phyloP scores from a whole-genome alignment of 108 stramenopile species.

The Nitzschia putrida region DNA sequence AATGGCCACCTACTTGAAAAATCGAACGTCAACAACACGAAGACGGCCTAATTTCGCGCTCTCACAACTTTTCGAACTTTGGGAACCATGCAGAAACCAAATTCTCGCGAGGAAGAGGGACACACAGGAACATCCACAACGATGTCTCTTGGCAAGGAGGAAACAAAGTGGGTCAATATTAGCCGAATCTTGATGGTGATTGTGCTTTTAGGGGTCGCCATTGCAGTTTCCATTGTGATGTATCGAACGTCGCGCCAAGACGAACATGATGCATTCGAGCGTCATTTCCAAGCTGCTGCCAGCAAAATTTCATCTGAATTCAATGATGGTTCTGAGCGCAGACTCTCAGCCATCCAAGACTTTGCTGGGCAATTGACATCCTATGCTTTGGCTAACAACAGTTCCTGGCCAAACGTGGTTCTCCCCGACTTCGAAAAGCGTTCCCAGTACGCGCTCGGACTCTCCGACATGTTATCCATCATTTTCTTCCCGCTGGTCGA shows the following conservation, averaged over 20 bases:
- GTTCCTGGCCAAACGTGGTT: slow-evolving; percentile 18
- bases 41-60: too few species aligned
- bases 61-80: too few species aligned
- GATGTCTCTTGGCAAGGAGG: not conserved
- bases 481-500: slow-evolving; percentile 12
- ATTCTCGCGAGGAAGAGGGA: too few species aligned
- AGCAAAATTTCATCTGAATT: slow-evolving; percentile 3
- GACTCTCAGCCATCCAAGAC: not conserved
- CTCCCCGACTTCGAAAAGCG: slow-evolving; percentile 14
- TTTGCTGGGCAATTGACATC: slow-evolving; percentile 5
- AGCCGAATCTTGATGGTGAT: not conserved
- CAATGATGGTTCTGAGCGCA: not conserved
- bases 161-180: not conserved
- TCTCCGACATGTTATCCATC: slow-evolving; percentile 3
- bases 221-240: slow-evolving; percentile 5
- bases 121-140: too few species aligned
- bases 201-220: slow-evolving; percentile 3
- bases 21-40: too few species aligned
- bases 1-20: too few species aligned
- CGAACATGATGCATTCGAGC: slow-evolving; percentile 4
- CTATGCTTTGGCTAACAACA: slow-evolving; percentile 5
- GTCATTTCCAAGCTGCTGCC: slow-evolving; percentile 2
- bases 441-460: not conserved
- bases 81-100: too few species aligned
- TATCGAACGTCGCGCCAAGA: not conserved